Evolutionary conservation across 352 stramenopile genomes (phyloP), one percentile per base, ranked within the genome.

Genomic region (Thraustochytrium striatum): DNA sequence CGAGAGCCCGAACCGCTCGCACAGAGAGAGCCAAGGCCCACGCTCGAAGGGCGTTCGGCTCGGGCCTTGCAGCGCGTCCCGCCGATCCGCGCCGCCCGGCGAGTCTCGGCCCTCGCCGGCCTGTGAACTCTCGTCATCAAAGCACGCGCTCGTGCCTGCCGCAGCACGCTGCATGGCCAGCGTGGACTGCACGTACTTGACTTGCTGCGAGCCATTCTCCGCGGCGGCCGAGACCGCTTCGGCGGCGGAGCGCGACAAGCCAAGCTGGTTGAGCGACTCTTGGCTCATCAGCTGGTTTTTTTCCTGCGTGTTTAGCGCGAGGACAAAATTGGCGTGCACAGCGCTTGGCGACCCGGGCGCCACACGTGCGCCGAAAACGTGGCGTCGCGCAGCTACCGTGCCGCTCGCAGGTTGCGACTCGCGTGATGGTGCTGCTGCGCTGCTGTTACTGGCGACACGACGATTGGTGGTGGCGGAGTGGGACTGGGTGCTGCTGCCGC

Each of bases 61-160:
- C 39, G 11, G 41, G 28, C 28, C 19, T 36, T 8, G 25, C 62
- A 2, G 32, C 47, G 41, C 41, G 38, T 30, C 30, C 35, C 16
- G 32, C 47, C 11, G 5, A 1, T 30, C 62, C 11, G 25, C 21
- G 3, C 39, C 16, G 0, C 9, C 25, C 35, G 47, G 39, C 3
- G 11, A 21, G 41, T n/a, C 62, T 30, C 7, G 9, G n/a, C 57
- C 61, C 28, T 57, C 39, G 5, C 5, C 32, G 1, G 35, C 19
- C 38, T n/a, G 8, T n/a, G n/a, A n/a, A n/a, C n/a, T n/a, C 2
- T 13, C 62, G 30, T 59, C 62, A 33, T 73, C 62, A 59, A 73
- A 73, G 47, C 62, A 73, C 11, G 19, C 3, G 62, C 62, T 73
- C 28, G 62, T 73, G 16, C 62, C 39, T 28, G 39, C 28, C n/a